Conservation (phyloP, 371 early-diverging fungal species). For the Mucor mucedo region DNA sequence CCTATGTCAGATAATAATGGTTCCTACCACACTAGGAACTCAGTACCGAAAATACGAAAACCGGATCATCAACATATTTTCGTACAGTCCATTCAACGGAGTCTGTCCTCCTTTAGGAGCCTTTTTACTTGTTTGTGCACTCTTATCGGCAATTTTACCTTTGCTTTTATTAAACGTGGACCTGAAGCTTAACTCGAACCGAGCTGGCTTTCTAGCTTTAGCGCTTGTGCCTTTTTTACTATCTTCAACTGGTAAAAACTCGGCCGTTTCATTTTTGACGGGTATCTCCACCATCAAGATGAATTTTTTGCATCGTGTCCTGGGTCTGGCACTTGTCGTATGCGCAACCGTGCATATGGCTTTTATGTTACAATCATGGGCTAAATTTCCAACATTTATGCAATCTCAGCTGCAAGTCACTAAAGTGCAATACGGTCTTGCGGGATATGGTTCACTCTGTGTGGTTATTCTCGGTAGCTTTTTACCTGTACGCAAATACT, state of each 20-base stretch:
- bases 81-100: constrained; percentile 43
- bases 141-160: constrained; percentile 48
- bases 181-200: constrained; percentile 58
- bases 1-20: not conserved
- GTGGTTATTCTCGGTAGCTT: constrained; percentile 54
- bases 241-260: constrained; percentile 64
- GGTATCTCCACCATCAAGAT: constrained; percentile 60
- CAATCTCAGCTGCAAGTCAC: constrained; percentile 35
- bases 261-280: constrained; percentile 52
- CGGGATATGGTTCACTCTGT: constrained; percentile 56
- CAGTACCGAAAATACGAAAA: constrained; percentile 30
- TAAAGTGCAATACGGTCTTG: constrained; percentile 60
- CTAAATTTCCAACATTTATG: constrained; percentile 51
- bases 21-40: not conserved
- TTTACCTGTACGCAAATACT: constrained; percentile 56
- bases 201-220: constrained; percentile 61
- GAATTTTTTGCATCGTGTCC: constrained; percentile 57
- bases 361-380: constrained; percentile 47
- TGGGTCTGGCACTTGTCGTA: constrained; percentile 51
- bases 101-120: constrained; percentile 53
- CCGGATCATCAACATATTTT: constrained; percentile 51
- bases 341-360: constrained; percentile 64
- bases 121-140: constrained; percentile 42
- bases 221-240: constrained; percentile 62
- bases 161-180: constrained; percentile 48